Evolutionary conservation across 2,329 filamentous ascomycete species (phyloP), one percentile per base, ranked within the genome.

Genomic region (Aureobasidium sp.): DNA sequence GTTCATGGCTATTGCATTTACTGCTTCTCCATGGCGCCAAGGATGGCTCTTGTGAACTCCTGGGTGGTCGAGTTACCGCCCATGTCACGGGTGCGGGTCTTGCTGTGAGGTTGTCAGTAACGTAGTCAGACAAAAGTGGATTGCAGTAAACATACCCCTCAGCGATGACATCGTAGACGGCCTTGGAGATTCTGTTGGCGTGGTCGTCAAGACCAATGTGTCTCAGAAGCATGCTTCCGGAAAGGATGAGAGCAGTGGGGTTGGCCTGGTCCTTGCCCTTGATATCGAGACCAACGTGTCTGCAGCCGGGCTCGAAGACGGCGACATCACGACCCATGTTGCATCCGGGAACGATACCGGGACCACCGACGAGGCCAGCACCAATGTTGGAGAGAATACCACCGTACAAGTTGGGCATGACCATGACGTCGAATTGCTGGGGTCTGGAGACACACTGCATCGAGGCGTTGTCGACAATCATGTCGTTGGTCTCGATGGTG

Each of bases 181-280:
- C 88, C 83, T 93, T 93, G 77, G 91, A 95, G 79, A 97, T 96
- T 75, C 94, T 88, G 86, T 97, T 97, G 73, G 94, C 94, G 77
- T 99, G 94, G 77, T 97, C 91, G 74, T 99, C 93, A 57, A 99
- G 88, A 70, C 94, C 94, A 68, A 99, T 85, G 81, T 99, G 94
- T 75, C 94, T 89, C 76, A 99, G 85, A 71, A 99, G 88, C 94
- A 99, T 99, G 75, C 91, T 90, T 68, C 91, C 91, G 64, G 91
- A 96, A 67, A 99, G 88, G 69, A 99, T 85, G 82, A 99, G 83
- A 67, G 94, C 94, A 62, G 91, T 97, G 60, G 94, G 94, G 85
- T 99, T 99, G 68, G 94, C 94, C 82, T 97, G 91, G 79, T 97
- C 92, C 84, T 97, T 97, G 82, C 94, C 94, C 87, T 97, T 92